Conservation (phyloP, 768 basidiomycete species). For the Leccinum imitatum region DNA sequence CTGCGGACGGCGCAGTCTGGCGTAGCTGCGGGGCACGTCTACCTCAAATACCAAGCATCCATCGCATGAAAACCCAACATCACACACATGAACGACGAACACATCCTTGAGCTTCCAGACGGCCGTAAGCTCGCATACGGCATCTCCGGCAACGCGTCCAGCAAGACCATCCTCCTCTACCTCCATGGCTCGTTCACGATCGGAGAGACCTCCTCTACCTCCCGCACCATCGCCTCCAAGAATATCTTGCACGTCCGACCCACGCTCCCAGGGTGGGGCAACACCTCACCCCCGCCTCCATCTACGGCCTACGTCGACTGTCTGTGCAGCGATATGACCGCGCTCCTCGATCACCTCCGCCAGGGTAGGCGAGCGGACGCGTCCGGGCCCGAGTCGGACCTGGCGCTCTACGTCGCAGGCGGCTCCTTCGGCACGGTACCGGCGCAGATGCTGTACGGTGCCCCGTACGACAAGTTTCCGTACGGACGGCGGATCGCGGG, state of each 20-base stretch:
- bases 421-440: constrained; percentile 54
- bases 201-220: constrained; percentile 39
- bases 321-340: constrained; percentile 44
- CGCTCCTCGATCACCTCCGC: constrained; percentile 45
- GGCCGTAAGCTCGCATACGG: constrained; percentile 55
- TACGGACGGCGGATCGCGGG: constrained; percentile 46
- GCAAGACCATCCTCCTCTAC: constrained; percentile 48
- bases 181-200: constrained; percentile 56
- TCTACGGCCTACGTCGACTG: constrained; percentile 39
- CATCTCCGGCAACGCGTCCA: constrained; percentile 50
- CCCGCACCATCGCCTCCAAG: constrained; percentile 38
- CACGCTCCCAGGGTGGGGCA: constrained; percentile 60
- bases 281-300: constrained; percentile 42
- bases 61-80: not conserved
- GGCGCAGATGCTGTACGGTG: constrained; percentile 57
- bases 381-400: not conserved
- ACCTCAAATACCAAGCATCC: not conserved
- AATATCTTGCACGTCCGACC: constrained; percentile 48
- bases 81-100: constrained; percentile 14
- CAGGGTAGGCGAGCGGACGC: not conserved
- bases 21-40: not conserved
- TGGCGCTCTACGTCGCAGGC: constrained; percentile 48
- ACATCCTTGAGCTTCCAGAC: constrained; percentile 26
- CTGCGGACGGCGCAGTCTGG: constrained; percentile 1
- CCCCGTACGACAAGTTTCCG: constrained; percentile 50